Base-by-base conservation (phyloP, 1,284 basidiomycete species). In the Vanrija sp. region DNA sequence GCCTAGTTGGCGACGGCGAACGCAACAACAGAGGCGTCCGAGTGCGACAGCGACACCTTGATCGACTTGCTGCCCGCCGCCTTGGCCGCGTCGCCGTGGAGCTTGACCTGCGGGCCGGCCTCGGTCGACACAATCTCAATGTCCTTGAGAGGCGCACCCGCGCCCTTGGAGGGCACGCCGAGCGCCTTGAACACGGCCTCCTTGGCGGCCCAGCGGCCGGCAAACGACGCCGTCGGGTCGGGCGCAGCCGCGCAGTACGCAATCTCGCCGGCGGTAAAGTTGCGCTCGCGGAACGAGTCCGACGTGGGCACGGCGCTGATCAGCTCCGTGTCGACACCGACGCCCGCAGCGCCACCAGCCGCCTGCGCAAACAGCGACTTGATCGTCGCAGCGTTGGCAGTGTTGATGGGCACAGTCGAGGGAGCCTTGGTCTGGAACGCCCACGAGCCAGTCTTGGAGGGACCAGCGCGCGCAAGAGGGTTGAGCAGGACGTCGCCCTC, bases 181-280 rank as follows among this genome's bases (percentile, higher is more conserved):
- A 98, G 83, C n/a, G 92, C 89, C 79, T 98, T 98, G 85, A 98
- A 97, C 56, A 94, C 88, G 12, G 94, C 95, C 76, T 98, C 96
- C 77, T 98, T 98, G 46, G 92, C 94, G 45, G 85, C 89, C 93
- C 96, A 98, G 61, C 94, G 88, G 48, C 89, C 94, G 37, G 94
- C 93, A 72, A 96, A 94, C 9, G 94, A 97, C 4, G 95, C 88
- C 1, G 83, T 77, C 18, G 89, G 85, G 56, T 90, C 88, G 0
- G 96, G 86, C 68, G 97, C 92, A n/a, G 83, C 67, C 49, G 79
- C 80, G 78, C 95, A 98, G 80, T 98, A 97, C 15, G 81, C 78
- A 64, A 87, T 83, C 79, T 98, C 95, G 23, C 82, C 85, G 14
- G 85, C 82, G 20, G 95, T 98, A 77, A 98, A 98, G 81, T 98